Percentiles rank a stretch among this genome's conserved stretches.
Evolutionary conservation across 495 filamentous ascomycete species (phyloP).

Genomic region (Copromyces sp.): DNA sequence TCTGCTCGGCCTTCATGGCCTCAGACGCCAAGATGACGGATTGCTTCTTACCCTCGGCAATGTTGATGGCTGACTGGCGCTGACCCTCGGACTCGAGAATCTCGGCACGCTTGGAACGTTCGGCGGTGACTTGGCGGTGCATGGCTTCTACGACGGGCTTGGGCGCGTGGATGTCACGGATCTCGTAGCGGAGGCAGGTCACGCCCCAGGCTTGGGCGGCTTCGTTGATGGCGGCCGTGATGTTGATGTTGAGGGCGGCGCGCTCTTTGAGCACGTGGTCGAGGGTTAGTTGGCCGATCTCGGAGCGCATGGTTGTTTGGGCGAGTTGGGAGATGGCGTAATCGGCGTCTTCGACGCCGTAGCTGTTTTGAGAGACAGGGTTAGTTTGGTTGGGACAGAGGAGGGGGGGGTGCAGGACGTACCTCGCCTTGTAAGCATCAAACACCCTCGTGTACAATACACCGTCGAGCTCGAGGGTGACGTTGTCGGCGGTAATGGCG

Average conservation of each 20-base stretch:
- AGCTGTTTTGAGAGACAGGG: conserved; percentile 42
- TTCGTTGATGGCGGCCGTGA: conserved; percentile 96
- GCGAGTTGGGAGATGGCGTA: conserved; percentile 97
- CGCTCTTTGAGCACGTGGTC: conserved; percentile 98
- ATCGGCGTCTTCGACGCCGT: conserved; percentile 96
- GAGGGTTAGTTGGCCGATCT: conserved; percentile 91
- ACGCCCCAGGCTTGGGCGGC: conserved; percentile 95
- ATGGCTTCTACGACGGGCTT: conserved; percentile 88
- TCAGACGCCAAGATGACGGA: conserved; percentile 91
- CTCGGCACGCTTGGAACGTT: conserved; percentile 92
- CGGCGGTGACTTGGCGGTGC: conserved; percentile 95
- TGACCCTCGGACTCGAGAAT: conserved; percentile 95
- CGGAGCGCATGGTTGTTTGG: conserved; percentile 96
- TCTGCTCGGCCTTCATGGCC: conserved; percentile 78
- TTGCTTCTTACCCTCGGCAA: conserved; percentile 94
- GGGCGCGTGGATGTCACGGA: conserved; percentile 94
- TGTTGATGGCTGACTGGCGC: conserved; percentile 93
- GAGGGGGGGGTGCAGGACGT: conserved; percentile 7
- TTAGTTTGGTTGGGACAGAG: conserved; percentile 1
- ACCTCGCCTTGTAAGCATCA: conserved; percentile 95
- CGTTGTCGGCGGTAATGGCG: conserved; percentile 97
- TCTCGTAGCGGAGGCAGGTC: conserved; percentile 92
- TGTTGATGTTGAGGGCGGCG: conserved; percentile 89
- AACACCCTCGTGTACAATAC: conserved; percentile 92
- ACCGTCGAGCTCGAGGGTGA: conserved; percentile 91